phyloP scores from a whole-genome alignment of 169 alveolate genomes.

The Plasmodium coatneyi region DNA sequence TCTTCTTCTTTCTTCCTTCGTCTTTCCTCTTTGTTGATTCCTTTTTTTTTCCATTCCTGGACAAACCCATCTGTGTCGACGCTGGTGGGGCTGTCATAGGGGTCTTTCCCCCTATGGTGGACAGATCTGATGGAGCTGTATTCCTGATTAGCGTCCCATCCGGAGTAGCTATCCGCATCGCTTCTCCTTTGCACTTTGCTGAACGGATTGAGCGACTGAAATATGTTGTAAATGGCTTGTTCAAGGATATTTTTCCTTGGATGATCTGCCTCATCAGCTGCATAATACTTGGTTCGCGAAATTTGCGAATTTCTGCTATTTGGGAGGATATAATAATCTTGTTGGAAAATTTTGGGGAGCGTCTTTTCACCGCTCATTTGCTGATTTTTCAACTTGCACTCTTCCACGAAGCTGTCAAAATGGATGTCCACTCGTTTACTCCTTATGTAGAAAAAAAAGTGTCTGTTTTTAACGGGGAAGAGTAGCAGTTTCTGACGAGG shows the following conservation, averaged over 20 bases:
- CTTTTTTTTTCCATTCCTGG: background rate
- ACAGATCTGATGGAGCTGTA: background rate
- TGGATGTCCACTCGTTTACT: conserved; percentile 57
- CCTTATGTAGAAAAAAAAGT: conserved; percentile 46
- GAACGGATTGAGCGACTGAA: background rate
- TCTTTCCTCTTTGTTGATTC: background rate
- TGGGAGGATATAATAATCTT: background rate
- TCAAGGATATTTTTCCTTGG: background rate
- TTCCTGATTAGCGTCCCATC: background rate
- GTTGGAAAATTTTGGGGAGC: background rate
- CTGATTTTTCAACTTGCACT: background rate
- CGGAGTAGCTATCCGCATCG: background rate
- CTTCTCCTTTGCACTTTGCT: background rate
- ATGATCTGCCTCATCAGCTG: background rate
- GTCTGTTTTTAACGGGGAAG: conserved; percentile 34
- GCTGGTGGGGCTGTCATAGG: background rate
- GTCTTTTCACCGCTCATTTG: background rate
- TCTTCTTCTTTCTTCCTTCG: background rate
- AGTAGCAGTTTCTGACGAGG: conserved; percentile 25
- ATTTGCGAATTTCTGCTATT: background rate
- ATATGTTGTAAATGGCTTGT: background rate
- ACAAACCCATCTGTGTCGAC: background rate
- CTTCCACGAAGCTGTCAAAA: conserved; percentile 14
- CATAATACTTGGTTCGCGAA: conserved; percentile 2
- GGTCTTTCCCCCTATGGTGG: background rate